Conservation (phyloP, 2,329 filamentous ascomycete genomes). For the Pseudocercospora musae region DNA sequence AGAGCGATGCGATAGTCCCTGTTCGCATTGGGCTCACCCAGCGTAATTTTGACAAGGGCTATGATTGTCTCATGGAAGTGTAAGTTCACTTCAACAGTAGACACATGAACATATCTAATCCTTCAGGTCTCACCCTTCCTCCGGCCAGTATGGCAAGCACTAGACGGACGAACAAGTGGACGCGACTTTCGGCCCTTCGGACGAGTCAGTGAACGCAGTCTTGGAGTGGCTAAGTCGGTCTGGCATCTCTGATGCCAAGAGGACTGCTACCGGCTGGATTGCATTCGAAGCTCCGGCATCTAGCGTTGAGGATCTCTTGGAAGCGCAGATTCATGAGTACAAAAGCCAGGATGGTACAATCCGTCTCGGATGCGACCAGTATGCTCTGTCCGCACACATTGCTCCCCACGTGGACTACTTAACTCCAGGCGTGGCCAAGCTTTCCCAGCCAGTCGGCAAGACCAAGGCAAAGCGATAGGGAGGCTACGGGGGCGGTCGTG, state of each 20-base stretch:
- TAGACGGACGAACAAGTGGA: conserved; percentile 45
- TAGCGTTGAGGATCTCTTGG: conserved; percentile 2
- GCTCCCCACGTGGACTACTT: conserved; percentile 37
- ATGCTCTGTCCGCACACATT: conserved; percentile 33
- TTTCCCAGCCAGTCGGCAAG: conserved; percentile 30
- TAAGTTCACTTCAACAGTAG: conserved; percentile 16
- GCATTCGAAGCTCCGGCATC: conserved; percentile 6
- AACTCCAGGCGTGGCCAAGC: conserved; percentile 46
- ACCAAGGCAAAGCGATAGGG: conserved; percentile 1
- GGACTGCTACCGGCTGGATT: conserved; percentile 5
- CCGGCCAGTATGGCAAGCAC: conserved; percentile 41
- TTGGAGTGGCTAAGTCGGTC: conserved; percentile 50
- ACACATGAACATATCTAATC: conserved; percentile 19
- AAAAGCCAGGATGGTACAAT: not conserved
- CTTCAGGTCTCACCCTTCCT: conserved; percentile 40
- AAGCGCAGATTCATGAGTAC: conserved; percentile 3
- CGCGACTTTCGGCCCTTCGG: conserved; percentile 41
- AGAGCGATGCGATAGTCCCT: conserved; percentile 29
- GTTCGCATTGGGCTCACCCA: conserved; percentile 36
- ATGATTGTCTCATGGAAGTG: conserved; percentile 36
- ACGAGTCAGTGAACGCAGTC: conserved; percentile 47
- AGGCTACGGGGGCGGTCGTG: not conserved
- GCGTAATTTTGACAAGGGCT: conserved; percentile 33
- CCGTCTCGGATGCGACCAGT: conserved; percentile 33
- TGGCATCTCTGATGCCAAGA: not conserved